Percentiles rank a stretch among this genome's conserved stretches.
Conservation (phyloP, 352 stramenopile species). For the Phytophthora sp. region DNA sequence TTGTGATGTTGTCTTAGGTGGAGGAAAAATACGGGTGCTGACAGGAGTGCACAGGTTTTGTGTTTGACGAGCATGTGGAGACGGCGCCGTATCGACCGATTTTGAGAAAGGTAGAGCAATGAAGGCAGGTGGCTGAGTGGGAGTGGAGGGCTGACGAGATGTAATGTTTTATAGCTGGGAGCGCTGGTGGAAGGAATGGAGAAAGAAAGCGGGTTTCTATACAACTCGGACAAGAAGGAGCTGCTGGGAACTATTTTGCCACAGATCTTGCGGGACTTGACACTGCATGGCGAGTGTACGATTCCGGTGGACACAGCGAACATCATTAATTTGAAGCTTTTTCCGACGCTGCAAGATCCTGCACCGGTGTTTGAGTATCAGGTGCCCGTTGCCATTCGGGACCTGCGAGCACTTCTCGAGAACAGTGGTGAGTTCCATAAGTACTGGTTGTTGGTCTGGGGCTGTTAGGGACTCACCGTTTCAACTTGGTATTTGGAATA, state of each 20-base stretch:
- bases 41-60: conserved; percentile 54
- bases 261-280: conserved; percentile 77
- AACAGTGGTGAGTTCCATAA: conserved; percentile 63
- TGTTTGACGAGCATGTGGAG: conserved; percentile 81
- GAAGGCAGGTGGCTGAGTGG: not conserved
- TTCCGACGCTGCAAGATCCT: conserved; percentile 76
- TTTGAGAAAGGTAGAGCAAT: conserved; percentile 62
- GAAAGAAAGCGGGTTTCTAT: conserved; percentile 86
- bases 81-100: conserved; percentile 83
- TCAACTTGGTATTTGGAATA: too few species aligned
- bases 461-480: too few species aligned
- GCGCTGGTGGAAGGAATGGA: conserved; percentile 88
- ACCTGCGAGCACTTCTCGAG: conserved; percentile 71
- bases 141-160: too few species aligned
- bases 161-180: conserved; percentile 45
- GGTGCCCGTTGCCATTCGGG: conserved; percentile 82
- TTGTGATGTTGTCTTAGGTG: not conserved
- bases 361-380: conserved; percentile 82
- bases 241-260: conserved; percentile 70
- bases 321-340: conserved; percentile 89
- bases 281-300: conserved; percentile 75
- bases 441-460: too few species aligned
- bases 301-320: conserved; percentile 85
- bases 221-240: conserved; percentile 67
- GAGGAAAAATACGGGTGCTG: not conserved